Evolutionary conservation across 1,284 basidiomycete genomes (phyloP).

Genomic region (Rhodotorula sp.): DNA sequence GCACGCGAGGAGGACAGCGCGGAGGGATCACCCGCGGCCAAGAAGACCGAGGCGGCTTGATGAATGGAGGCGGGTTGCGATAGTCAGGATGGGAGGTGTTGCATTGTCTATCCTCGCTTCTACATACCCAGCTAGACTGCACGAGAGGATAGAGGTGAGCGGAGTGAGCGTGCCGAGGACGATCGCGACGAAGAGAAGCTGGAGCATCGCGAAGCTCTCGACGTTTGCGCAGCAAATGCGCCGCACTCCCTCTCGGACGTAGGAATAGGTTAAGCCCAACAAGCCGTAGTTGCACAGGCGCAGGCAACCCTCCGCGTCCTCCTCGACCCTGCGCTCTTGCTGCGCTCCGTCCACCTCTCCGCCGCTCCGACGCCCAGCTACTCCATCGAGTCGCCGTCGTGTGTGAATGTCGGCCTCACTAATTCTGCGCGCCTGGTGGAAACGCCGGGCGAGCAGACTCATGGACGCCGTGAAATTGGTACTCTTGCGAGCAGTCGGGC

Average conservation of each 20-base stretch:
- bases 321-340: too few relatives aligned
- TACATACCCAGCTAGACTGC: not conserved
- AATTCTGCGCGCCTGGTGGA: slow-evolving; percentile 31
- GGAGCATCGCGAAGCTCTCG: too few relatives aligned
- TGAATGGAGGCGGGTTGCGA: not conserved
- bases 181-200: too few relatives aligned
- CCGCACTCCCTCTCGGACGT: too few relatives aligned
- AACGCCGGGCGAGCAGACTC: slow-evolving; percentile 31
- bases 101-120: not conserved
- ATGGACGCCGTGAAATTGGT: slow-evolving; percentile 21
- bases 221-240: too few relatives aligned
- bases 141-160: too few relatives aligned
- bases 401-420: slow-evolving; percentile 26
- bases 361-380: too few relatives aligned
- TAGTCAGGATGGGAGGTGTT: too few relatives aligned
- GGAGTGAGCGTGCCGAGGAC: too few relatives aligned
- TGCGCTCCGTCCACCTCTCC: too few relatives aligned
- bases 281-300: not conserved
- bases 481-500: slow-evolving; percentile 19
- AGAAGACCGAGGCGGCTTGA: slow-evolving; percentile 7
- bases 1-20: slow-evolving; percentile 15
- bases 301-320: not conserved
- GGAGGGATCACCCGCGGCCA: slow-evolving; percentile 18
- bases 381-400: not conserved
- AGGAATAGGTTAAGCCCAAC: too few relatives aligned